These are phyloP conservation scores for Eustoma russellianum DNA, from an alignment of 257 asterid species.

Conservation along the genomic window DNA sequence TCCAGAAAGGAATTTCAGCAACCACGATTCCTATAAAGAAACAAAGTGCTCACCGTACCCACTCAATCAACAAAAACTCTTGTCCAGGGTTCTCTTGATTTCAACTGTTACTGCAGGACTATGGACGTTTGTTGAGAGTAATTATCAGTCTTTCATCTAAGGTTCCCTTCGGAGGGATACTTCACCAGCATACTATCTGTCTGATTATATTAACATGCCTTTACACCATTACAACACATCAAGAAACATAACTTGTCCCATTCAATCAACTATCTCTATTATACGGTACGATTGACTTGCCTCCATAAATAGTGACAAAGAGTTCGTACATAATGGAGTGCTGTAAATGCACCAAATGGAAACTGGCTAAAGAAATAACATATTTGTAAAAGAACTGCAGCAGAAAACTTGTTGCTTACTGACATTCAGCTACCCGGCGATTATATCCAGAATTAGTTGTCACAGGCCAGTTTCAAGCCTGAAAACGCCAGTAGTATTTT, in stretches of 20 bases:
- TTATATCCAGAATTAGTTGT: conserved; percentile 83
- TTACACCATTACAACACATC: background rate
- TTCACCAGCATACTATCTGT: too few relatives aligned
- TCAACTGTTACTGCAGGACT: too few relatives aligned
- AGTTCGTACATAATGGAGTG: background rate
- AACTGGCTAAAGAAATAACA: background rate
- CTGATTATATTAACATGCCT: too few relatives aligned
- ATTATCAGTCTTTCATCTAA: too few relatives aligned
- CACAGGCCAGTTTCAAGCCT: conserved; percentile 86
- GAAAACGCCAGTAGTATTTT: conserved; percentile 86
- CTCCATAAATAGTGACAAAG: background rate
- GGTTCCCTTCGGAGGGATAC: too few relatives aligned
- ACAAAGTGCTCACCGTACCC: too few relatives aligned
- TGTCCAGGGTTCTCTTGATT: too few relatives aligned
- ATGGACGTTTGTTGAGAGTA: too few relatives aligned
- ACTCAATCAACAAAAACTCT: too few relatives aligned
- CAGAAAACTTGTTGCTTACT: conserved; percentile 72
- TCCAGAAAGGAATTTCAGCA: too few relatives aligned
- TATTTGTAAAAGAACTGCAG: conserved; percentile 30
- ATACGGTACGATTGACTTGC: background rate
- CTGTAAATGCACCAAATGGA: background rate
- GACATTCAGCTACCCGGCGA: conserved; percentile 80
- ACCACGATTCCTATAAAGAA: too few relatives aligned
- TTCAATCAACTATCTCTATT: background rate
- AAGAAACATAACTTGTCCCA: background rate